These are phyloP conservation scores for Allomyces macrogynus DNA, from an alignment of 192 early-diverging fungal genomes.

Conservation along the genomic window DNA sequence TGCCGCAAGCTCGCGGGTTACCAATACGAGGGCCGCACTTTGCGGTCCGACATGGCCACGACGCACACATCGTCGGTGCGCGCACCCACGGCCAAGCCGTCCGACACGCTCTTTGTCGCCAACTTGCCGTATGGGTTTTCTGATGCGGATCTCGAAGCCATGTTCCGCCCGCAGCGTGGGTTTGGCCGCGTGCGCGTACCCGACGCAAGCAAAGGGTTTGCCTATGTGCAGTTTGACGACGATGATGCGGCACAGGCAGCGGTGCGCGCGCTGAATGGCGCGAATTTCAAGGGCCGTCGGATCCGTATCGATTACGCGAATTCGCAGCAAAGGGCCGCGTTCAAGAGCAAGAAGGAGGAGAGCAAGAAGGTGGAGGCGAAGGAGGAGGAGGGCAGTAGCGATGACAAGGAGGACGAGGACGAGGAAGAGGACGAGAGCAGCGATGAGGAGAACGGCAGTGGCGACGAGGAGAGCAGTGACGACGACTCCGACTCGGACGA, in stretches of 20 bases:
- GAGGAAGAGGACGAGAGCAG: too few species aligned
- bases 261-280: constrained; percentile 37
- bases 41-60: not conserved
- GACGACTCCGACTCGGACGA: too few species aligned
- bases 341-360: too few species aligned
- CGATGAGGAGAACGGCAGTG: too few species aligned
- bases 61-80: not conserved
- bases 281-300: constrained; percentile 59
- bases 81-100: not conserved
- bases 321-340: not conserved
- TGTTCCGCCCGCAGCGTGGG: constrained; percentile 68
- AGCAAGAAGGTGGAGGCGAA: too few species aligned
- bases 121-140: not conserved
- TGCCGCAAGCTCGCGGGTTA: not conserved
- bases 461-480: too few species aligned
- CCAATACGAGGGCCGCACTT: not conserved
- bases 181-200: constrained; percentile 46
- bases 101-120: not conserved
- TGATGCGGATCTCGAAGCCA: constrained; percentile 11
- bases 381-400: too few species aligned
- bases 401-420: too few species aligned
- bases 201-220: constrained; percentile 11
- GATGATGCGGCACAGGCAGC: constrained; percentile 48
- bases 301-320: constrained; percentile 56
- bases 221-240: constrained; percentile 27